phyloP scores from a whole-genome alignment of 2,329 filamentous ascomycete species.

The Juglanconis oblonga region DNA sequence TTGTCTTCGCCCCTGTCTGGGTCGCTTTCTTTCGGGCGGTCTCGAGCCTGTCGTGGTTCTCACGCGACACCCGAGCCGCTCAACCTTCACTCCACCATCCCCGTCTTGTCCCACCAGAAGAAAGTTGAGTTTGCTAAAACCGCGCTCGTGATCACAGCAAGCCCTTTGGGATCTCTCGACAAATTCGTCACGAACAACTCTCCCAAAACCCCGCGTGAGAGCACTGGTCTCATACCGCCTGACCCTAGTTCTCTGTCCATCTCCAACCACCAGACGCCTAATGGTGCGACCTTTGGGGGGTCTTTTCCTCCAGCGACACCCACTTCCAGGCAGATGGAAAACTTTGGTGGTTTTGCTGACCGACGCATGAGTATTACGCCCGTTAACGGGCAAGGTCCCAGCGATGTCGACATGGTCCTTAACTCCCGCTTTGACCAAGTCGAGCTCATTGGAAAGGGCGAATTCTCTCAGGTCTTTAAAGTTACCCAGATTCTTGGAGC shows the following conservation, averaged over 20 bases:
- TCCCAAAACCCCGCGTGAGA: slow-evolving; percentile 77
- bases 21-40: slow-evolving; percentile 35
- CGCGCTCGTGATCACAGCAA: slow-evolving; percentile 52
- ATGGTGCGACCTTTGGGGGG: slow-evolving; percentile 11
- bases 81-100: slow-evolving; percentile 24
- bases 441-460: slow-evolving; percentile 77
- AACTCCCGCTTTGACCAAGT: slow-evolving; percentile 76
- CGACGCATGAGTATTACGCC: slow-evolving; percentile 62
- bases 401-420: slow-evolving; percentile 73
- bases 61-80: slow-evolving; percentile 29
- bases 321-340: slow-evolving; percentile 60
- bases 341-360: slow-evolving; percentile 51
- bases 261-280: slow-evolving; percentile 46
- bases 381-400: slow-evolving; percentile 65
- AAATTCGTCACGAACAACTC: slow-evolving; percentile 46
- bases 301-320: slow-evolving; percentile 74
- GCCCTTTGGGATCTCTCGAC: slow-evolving; percentile 56
- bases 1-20: slow-evolving; percentile 22
- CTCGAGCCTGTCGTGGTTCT: slow-evolving; percentile 30
- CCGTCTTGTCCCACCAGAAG: slow-evolving; percentile 29
- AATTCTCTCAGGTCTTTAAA: slow-evolving; percentile 90
- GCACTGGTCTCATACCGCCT: slow-evolving; percentile 57
- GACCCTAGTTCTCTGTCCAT: slow-evolving; percentile 84
- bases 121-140: slow-evolving; percentile 49
- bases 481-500: slow-evolving; percentile 50